A percentile compares a stretch with the other conserved stretches of the same genome.
Conservation (phyloP, 306 rosid species). For the Prunus armeniaca region DNA sequence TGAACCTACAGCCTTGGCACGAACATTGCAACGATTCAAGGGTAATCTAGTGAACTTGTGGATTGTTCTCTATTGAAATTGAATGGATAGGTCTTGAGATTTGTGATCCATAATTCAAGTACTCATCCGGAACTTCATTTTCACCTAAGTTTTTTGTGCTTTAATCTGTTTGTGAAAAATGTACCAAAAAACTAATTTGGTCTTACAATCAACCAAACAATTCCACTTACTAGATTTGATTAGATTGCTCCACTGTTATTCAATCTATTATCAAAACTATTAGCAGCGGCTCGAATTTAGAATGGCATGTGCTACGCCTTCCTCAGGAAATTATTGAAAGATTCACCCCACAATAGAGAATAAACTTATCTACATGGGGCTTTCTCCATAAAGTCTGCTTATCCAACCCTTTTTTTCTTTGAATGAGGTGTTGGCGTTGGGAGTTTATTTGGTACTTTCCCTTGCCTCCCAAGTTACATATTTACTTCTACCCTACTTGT, state of each 20-base stretch:
- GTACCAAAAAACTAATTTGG: neutral
- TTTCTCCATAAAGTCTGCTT: too few relatives aligned
- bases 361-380: too few relatives aligned
- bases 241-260: neutral
- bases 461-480: too few relatives aligned
- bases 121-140: neutral
- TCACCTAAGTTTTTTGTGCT: neutral
- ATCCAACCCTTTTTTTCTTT: too few relatives aligned
- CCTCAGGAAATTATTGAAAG: neutral
- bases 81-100: neutral
- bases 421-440: too few relatives aligned
- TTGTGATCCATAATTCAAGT: neutral
- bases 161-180: neutral
- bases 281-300: neutral
- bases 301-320: neutral
- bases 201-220: neutral
- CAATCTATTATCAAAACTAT: neutral
- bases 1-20: neutral
- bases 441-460: too few relatives aligned
- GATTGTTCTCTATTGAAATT: conserved; percentile 2
- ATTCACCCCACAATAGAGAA: neutral
- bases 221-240: too few relatives aligned
- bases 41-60: neutral
- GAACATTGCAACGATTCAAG: neutral
- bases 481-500: too few relatives aligned